phyloP scores from a whole-genome alignment of 2,329 filamentous ascomycete genomes.

The Arthrinium puccinioides region DNA sequence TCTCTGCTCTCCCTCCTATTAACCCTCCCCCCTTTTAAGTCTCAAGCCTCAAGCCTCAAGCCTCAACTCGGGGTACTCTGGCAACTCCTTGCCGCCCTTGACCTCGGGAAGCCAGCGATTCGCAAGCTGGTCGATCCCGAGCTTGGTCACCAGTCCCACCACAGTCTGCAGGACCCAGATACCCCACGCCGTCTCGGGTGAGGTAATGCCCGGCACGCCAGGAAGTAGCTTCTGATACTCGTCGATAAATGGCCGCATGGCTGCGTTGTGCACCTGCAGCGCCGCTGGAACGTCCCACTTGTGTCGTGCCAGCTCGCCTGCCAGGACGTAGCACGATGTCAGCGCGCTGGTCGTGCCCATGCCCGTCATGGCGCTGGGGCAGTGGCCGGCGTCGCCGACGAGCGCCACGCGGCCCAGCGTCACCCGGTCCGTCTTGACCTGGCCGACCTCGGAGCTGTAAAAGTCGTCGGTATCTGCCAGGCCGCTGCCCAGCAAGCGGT shows the following conservation, averaged over 20 bases:
- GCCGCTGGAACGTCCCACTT: slow-evolving; percentile 21
- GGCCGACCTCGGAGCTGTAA: slow-evolving; percentile 35
- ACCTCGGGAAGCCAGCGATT: slow-evolving; percentile 11
- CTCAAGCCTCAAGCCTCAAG: slow-evolving; percentile 6
- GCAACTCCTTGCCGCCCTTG: slow-evolving; percentile 13
- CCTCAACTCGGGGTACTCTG: slow-evolving; percentile 19
- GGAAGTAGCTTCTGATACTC: slow-evolving; percentile 26
- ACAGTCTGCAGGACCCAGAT: slow-evolving; percentile 18
- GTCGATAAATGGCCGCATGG: slow-evolving; percentile 35
- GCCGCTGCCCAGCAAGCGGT: slow-evolving; percentile 10
- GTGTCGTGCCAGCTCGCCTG: slow-evolving; percentile 39
- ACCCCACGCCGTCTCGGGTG: slow-evolving; percentile 12
- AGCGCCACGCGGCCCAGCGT: slow-evolving; percentile 38
- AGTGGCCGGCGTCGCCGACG: slow-evolving; percentile 47
- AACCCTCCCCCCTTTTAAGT: too few relatives aligned
- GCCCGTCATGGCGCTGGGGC: slow-evolving; percentile 39
- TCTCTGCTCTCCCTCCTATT: too few relatives aligned
- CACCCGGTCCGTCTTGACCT: slow-evolving; percentile 38
- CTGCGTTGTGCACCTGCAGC: slow-evolving; percentile 34
- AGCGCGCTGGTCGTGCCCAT: slow-evolving; percentile 43
- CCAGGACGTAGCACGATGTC: slow-evolving; percentile 47
- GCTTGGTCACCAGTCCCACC: slow-evolving; percentile 15
- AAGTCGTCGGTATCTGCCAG: slow-evolving; percentile 30
- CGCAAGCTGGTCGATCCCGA: slow-evolving; percentile 13
- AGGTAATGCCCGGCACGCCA: slow-evolving; percentile 12